Percentiles rank a stretch among this genome's conserved stretches.
phyloP scores from a whole-genome alignment of 148 eudicot genomes.

The Chenopodium berlandieri region DNA sequence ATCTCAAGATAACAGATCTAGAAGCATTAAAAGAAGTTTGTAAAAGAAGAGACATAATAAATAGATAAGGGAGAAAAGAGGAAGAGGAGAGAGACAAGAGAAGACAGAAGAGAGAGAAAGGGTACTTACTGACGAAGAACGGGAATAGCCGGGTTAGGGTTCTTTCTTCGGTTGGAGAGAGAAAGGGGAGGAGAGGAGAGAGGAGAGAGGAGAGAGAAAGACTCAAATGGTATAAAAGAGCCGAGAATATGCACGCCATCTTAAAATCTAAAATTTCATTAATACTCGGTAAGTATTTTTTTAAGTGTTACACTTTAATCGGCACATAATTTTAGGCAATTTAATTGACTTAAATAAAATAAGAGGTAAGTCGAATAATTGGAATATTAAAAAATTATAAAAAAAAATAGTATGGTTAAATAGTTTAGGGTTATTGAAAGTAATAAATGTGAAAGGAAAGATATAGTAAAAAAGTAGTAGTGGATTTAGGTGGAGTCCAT shows the following conservation, averaged over 20 bases:
- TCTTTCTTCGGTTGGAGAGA: slow-evolving; percentile 33
- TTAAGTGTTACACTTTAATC: no score
- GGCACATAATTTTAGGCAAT: no score
- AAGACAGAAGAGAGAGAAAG: slow-evolving; percentile 7
- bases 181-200: slow-evolving; percentile 17
- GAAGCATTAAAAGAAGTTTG: not conserved
- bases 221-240: slow-evolving; percentile 27
- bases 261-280: no score
- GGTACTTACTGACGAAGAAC: slow-evolving; percentile 43
- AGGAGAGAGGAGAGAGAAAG: slow-evolving; percentile 22
- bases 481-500: no score
- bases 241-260: slow-evolving; percentile 23
- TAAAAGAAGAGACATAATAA: not conserved
- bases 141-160: slow-evolving; percentile 36
- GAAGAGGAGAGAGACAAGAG: not conserved
- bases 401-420: no score
- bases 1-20: slow-evolving; percentile 34
- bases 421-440: no score
- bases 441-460: no score
- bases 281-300: no score
- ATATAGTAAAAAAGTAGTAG: no score
- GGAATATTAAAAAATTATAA: no score
- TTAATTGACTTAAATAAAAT: no score
- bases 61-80: not conserved
- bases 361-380: no score